A percentile compares a stretch with the other conserved stretches of the same genome.
phyloP scores from a whole-genome alignment of 257 asterid genomes.

The Scutellaria galericulata region DNA sequence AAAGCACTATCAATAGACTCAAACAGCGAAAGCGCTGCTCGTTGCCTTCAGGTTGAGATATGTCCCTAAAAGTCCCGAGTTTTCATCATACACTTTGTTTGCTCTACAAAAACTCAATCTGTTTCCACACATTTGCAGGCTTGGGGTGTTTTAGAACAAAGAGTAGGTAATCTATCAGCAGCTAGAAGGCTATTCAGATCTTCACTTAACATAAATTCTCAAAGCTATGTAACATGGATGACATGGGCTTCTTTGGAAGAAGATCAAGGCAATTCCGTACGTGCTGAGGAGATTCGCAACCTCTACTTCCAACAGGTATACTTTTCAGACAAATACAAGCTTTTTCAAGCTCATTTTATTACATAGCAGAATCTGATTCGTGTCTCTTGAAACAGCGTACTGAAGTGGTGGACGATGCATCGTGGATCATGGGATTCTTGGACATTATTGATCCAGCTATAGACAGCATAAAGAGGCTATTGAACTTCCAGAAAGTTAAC shows the following conservation, averaged over 20 bases:
- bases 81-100: not conserved
- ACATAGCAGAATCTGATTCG: conserved; percentile 1
- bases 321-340: not conserved
- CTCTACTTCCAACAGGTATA: conserved; percentile 88
- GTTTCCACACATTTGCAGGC: conserved; percentile 53
- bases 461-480: conserved; percentile 75
- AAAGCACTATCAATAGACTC: conserved; percentile 75
- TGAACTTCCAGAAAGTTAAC: conserved; percentile 47
- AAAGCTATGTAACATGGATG: conserved; percentile 98
- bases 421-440: conserved; percentile 96
- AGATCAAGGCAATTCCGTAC: conserved; percentile 85
- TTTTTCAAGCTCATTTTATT: not conserved
- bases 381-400: conserved; percentile 68
- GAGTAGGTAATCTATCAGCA: conserved; percentile 83
- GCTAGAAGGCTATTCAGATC: conserved; percentile 89
- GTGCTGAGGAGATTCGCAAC: conserved; percentile 93
- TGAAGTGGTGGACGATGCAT: conserved; percentile 89
- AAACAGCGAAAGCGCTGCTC: conserved; percentile 81
- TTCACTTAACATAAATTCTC: conserved; percentile 87
- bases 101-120: not conserved
- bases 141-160: conserved; percentile 96
- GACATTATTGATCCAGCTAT: conserved; percentile 93
- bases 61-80: too few species aligned
- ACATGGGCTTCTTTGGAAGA: conserved; percentile 97
- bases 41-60: conserved; percentile 80